These are phyloP conservation scores for Colletotrichum truncatum DNA, from an alignment of 2,329 filamentous ascomycete genomes.

Conservation along the genomic window DNA sequence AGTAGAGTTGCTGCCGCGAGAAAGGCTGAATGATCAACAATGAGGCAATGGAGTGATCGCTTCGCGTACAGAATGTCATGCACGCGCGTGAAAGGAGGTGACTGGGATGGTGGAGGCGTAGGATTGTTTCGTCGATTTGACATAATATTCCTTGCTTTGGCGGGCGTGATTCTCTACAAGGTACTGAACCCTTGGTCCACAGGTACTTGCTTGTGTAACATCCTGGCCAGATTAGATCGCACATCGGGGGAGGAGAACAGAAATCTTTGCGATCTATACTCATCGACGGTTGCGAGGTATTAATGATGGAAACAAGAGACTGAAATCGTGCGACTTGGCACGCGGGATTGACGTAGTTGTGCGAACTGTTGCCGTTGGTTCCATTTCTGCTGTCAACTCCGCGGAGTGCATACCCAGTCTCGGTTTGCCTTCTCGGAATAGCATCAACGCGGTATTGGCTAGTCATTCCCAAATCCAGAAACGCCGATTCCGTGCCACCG, in stretches of 20 bases:
- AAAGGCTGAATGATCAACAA: neutral
- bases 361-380: too few species aligned
- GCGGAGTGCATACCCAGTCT: neutral
- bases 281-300: neutral
- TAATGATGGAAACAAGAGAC: neutral
- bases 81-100: neutral
- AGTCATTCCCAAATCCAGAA: neutral
- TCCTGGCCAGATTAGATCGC: neutral
- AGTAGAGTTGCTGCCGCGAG: neutral
- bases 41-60: neutral
- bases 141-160: neutral
- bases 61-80: neutral
- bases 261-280: neutral
- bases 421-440: neutral
- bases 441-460: neutral
- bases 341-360: neutral
- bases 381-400: neutral
- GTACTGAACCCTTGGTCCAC: neutral
- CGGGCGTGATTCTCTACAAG: neutral
- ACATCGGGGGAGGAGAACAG: neutral
- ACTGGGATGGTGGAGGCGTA: slow-evolving; percentile 1
- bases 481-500: neutral
- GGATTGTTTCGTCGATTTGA: slow-evolving; percentile 12
- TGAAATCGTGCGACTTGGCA: neutral
- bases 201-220: neutral